Base-by-base conservation (phyloP, 306 rosid genomes). In the Medicago lupulina region DNA sequence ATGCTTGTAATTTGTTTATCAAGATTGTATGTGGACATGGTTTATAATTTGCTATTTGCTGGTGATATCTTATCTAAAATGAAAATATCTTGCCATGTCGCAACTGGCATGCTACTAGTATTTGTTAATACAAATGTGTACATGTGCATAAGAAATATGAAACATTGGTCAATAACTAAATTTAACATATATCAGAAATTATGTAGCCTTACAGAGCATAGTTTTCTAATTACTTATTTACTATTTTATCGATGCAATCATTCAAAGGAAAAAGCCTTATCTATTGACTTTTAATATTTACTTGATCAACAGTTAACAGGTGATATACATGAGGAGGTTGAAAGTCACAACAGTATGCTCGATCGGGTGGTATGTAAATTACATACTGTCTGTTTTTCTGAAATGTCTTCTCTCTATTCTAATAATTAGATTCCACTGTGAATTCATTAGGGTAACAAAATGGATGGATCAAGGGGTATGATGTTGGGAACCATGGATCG, bases 401-500 rank as follows among this genome's bases (percentile, higher is more conserved):
- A 65, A 40, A 70, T 41, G 40, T 61, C 47, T 43, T 12, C 43
- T 13, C 77, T 16, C 70, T 59, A 21, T 57, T 82, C 79, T 75
- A 53, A 77, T 49, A 53, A 77, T 49, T 66, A 55, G 64, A 39
- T 75, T 78, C 44, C 69, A 13, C 58, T 79, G 75, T 58, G 38
- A 79, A 85, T 76, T 72, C 75, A 85, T 76, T 72, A 92, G 99
- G 99, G 99, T 40, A 87, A 79, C 71, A 75, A 81, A 75, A 95
- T 92, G 99, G 99, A 92, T 80, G 87, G 89, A 75, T 90, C 97
- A 75, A 89, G 97, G 89, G 99, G 97, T 71, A 75, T 90, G 82
- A 92, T 95, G 97, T 81, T 85, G 62, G 91, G 97, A 80, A 95
- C 99, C 73, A 95, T 95, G 99, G 96, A 90, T 65, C 88, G 97